Evolutionary conservation across 2,329 filamentous ascomycete species (phyloP).

Genomic region (Neofusicoccum cordaticola): DNA sequence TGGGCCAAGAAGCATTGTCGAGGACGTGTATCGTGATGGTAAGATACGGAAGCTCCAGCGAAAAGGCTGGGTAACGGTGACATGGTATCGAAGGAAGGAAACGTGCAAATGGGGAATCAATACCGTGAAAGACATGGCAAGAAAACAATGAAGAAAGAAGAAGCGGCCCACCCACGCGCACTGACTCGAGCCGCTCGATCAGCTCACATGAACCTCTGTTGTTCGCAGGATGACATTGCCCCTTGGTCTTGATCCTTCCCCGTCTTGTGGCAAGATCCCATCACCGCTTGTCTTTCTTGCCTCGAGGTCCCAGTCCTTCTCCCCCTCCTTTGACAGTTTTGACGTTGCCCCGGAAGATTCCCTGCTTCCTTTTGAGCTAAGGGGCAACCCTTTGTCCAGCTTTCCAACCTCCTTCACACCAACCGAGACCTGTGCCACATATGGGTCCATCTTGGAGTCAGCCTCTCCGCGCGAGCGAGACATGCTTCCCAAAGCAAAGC

Average conservation of each 20-base stretch:
- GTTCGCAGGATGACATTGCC: slow-evolving; percentile 6
- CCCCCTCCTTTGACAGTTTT: neutral
- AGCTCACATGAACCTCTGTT: slow-evolving; percentile 12
- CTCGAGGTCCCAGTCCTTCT: slow-evolving; percentile 8
- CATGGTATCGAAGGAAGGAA: neutral
- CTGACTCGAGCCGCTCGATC: neutral
- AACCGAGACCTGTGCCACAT: slow-evolving; percentile 7
- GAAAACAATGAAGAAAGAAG: neutral
- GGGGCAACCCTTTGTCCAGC: neutral
- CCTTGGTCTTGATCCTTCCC: neutral
- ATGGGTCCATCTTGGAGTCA: neutral
- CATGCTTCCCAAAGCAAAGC: neutral
- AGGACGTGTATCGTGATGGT: neutral
- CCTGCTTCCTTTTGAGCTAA: neutral
- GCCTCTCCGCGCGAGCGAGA: neutral
- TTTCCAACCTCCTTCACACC: neutral
- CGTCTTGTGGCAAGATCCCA: neutral
- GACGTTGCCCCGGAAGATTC: neutral
- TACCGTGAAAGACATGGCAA: neutral
- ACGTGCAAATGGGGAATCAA: neutral
- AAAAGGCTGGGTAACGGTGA: neutral
- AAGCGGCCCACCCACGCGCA: neutral
- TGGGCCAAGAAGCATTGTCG: neutral
- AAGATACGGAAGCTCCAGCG: too few relatives aligned
- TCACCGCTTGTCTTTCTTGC: slow-evolving; percentile 11